Conservation (phyloP, 805 yeast genomes). For the Kluyveromyces lactis region DNA sequence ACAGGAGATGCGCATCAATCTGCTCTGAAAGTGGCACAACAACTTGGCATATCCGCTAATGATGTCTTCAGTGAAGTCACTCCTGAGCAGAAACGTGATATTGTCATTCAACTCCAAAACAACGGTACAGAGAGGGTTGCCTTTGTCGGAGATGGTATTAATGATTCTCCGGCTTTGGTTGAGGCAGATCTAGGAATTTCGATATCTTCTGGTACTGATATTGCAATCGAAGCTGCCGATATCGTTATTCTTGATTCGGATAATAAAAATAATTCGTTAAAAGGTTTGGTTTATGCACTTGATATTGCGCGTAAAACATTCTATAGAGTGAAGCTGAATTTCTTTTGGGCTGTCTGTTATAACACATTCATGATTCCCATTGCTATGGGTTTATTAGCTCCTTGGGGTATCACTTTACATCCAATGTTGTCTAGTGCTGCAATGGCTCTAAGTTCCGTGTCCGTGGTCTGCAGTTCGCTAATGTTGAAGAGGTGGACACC, state of each 20-base stretch:
- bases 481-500: slow-evolving; percentile 59
- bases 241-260: slow-evolving; percentile 57
- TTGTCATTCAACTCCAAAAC: slow-evolving; percentile 50
- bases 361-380: slow-evolving; percentile 82
- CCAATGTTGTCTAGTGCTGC: slow-evolving; percentile 88
- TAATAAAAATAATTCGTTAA: slow-evolving; percentile 25
- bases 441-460: slow-evolving; percentile 88
- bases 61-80: slow-evolving; percentile 68
- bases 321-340: slow-evolving; percentile 66
- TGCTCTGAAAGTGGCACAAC: slow-evolving; percentile 55
- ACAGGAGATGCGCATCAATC: slow-evolving; percentile 75
- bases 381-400: slow-evolving; percentile 87
- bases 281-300: slow-evolving; percentile 51
- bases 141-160: slow-evolving; percentile 96
- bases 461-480: slow-evolving; percentile 78
- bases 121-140: slow-evolving; percentile 44
- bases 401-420: slow-evolving; percentile 66
- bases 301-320: slow-evolving; percentile 68
- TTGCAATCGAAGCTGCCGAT: slow-evolving; percentile 96
- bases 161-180: slow-evolving; percentile 94
- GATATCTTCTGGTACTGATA: slow-evolving; percentile 86
- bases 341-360: slow-evolving; percentile 80
- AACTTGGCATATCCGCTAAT: slow-evolving; percentile 54
- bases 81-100: slow-evolving; percentile 68
- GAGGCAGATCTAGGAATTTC: slow-evolving; percentile 87